Evolutionary conservation across 768 basidiomycete genomes (phyloP).

Genomic region (Austroboletus eburneus): DNA sequence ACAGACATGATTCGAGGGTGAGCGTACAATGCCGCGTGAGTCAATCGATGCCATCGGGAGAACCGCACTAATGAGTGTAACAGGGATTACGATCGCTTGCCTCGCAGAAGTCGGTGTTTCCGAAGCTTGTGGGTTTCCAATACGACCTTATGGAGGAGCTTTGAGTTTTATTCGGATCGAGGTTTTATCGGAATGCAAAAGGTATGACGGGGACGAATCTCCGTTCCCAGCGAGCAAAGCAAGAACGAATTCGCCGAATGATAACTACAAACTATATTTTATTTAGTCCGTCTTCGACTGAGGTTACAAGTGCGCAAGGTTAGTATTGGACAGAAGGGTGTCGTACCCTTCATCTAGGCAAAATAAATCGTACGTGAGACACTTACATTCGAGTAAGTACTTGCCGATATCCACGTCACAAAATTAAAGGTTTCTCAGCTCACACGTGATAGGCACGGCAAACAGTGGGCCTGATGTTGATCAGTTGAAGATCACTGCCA

Average conservation of each 20-base stretch:
- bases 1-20: conserved; percentile 30
- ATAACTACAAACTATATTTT: conserved; percentile 7
- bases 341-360: background rate
- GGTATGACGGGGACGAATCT: conserved; percentile 22
- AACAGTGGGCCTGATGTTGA: conserved; percentile 9
- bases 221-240: conserved; percentile 23
- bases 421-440: too few species aligned
- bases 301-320: background rate
- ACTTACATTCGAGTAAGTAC: background rate
- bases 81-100: conserved; percentile 14
- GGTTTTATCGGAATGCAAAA: conserved; percentile 14
- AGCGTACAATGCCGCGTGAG: conserved; percentile 13
- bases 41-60: conserved; percentile 31
- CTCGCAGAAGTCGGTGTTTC: conserved; percentile 14
- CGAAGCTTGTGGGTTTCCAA: conserved; percentile 14
- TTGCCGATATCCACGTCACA: background rate
- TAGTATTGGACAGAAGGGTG: background rate
- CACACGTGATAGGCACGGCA: conserved; percentile 18
- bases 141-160: conserved; percentile 12
- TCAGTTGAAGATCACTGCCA: conserved; percentile 29
- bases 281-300: conserved; percentile 6
- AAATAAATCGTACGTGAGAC: background rate
- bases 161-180: conserved; percentile 17
- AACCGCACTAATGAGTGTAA: conserved; percentile 11
- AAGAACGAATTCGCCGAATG: conserved; percentile 19